Base-by-base conservation (phyloP, 768 basidiomycete genomes). In the Suillus americanus region DNA sequence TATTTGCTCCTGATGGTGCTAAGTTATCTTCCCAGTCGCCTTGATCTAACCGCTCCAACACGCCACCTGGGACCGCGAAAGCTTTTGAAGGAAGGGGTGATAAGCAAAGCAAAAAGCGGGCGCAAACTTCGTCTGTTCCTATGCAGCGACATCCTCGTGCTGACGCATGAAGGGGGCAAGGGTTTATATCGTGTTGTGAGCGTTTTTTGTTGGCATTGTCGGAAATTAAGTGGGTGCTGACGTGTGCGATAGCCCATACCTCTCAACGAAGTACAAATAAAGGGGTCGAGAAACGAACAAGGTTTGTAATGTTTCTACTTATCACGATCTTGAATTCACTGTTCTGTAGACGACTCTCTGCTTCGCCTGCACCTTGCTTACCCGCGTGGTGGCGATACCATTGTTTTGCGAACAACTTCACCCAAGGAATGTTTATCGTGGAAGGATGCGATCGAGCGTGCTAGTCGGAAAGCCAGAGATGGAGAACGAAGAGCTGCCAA, bases 11-110 rank as follows among this genome's bases (percentile, higher is more conserved):
- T 43, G 16, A 50, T 37, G 48, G 61, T 35, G 30, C 12, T 77
- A 72, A 48, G 73, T 53, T 41, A 71, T 70, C 35, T 33, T 2
- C 25, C 8, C 62, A 89, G 89, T 6, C 88, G 90, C 20, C 85
- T 97, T 25, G 95, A 98, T 73, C 79, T 98, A n/a, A 95, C 94
- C 0, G 92, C 90, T 0, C 90, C 93, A 0, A 98, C 97, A 6
- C 86, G 92, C 0, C 82, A 88, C 65, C 87, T 96, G 80, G 97
- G 95, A 1, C 78, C 84, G n/a, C 83, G 97, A 20, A 84, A 81
- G 69, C 81, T 99, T 12, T 65, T 97, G 38, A 92, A 88, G 66
- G 91, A 98, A 72, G 95, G 95, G 0, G 65, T 81, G 3, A 73
- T 97, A 13, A 78, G 81, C 68, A 99, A 99, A 74, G 83, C 91